Percentiles rank a stretch among this genome's conserved stretches.
Evolutionary conservation across 139 green algal genomes (phyloP).

Genomic region (Chlamydomonas schloesseri): DNA sequence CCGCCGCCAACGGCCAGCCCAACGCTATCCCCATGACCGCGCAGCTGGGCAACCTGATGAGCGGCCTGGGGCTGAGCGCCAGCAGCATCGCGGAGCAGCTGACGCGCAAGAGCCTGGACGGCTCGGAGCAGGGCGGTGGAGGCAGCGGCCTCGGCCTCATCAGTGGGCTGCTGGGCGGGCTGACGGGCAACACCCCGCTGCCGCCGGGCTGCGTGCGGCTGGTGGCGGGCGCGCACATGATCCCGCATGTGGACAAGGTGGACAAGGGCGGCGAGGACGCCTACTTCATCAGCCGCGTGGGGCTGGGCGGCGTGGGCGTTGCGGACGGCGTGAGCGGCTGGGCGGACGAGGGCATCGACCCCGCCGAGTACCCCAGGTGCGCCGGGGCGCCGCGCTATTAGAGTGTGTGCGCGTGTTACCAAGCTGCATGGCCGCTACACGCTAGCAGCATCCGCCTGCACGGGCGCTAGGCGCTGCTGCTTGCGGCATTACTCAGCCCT

Average conservation of each 20-base stretch:
- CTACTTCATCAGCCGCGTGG: conserved; percentile 79
- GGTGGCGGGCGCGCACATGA: conserved; percentile 60
- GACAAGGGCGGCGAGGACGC: conserved; percentile 90
- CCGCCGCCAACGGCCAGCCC: not conserved
- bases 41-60: not conserved
- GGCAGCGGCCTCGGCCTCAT: not conserved
- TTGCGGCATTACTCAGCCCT: no score
- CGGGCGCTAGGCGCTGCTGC: no score
- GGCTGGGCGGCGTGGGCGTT: conserved; percentile 79
- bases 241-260: conserved; percentile 86
- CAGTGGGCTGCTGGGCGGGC: not conserved
- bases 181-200: conserved; percentile 9
- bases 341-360: conserved; percentile 88
- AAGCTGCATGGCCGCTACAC: no score
- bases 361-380: conserved; percentile 79
- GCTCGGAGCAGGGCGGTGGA: not conserved
- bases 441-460: no score
- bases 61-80: not conserved
- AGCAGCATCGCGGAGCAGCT: conserved; percentile 21
- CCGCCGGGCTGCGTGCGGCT: conserved; percentile 47
- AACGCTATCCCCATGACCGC: not conserved
- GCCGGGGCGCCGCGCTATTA: no score
- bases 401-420: no score
- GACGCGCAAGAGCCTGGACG: not conserved
- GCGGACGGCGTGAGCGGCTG: conserved; percentile 93